Percentiles rank a stretch among this genome's conserved stretches.
phyloP scores from a whole-genome alignment of 2,329 filamentous ascomycete species.

The Venturia nashicola region DNA sequence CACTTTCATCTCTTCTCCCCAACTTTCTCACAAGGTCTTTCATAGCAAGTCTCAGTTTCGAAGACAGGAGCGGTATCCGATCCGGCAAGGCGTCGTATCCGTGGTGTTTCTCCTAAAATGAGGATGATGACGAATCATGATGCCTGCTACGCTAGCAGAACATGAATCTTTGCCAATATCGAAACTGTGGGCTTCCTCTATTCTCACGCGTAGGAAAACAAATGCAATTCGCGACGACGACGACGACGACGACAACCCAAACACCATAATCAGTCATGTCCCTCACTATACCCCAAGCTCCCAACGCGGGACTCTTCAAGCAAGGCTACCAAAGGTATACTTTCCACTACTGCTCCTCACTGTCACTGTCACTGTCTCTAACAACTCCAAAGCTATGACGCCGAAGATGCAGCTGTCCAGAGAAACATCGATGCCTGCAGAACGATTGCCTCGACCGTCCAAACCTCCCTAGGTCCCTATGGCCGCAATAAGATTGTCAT shows the following conservation, averaged over 20 bases:
- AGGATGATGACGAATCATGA: too few species aligned
- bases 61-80: too few species aligned
- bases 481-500: constrained; percentile 99
- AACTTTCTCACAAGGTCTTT: too few species aligned
- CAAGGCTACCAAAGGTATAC: constrained; percentile 87
- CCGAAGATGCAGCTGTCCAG: constrained; percentile 96
- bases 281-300: constrained; percentile 87
- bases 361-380: constrained; percentile 22
- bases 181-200: background rate
- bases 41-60: too few species aligned
- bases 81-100: too few species aligned
- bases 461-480: constrained; percentile 93
- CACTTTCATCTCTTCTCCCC: too few species aligned
- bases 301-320: constrained; percentile 91
- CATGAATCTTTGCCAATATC: background rate
- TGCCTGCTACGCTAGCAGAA: background rate
- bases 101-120: too few species aligned
- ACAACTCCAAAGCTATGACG: constrained; percentile 64
- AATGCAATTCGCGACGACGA: too few species aligned
- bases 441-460: constrained; percentile 88
- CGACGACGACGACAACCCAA: too few species aligned
- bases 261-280: constrained; percentile 52
- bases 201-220: too few species aligned
- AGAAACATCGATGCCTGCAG: constrained; percentile 98
- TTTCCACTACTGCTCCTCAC: background rate